Evolutionary conservation across 139 green algal species (phyloP), one percentile per base, ranked within the genome.

Genomic region (Micractinium conductrix): DNA sequence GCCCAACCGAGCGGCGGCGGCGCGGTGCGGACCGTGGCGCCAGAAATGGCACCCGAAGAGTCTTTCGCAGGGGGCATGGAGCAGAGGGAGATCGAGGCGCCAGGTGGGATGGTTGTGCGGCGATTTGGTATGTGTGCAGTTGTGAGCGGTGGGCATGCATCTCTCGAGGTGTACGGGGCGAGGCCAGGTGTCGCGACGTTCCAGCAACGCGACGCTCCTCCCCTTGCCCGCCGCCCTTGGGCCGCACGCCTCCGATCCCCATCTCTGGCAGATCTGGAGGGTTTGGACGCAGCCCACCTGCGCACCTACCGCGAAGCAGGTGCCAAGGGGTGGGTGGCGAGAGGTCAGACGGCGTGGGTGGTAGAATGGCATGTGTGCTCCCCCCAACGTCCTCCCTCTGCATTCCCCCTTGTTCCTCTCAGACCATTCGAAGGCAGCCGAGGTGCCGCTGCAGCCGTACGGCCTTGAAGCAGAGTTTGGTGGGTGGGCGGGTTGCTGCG

Each of bases 261-360:
- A 19, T 21, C 10, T 14, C 16, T 4, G 38, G 42, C 70, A 78
- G 70, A 53, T 33, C 10, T 44, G 28, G 70, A 53, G 24, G 26
- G 9, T 26, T 43, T 53, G 28, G 8, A 53, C 42, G 28, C 42
- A 0, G 70, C 42, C 42, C 5, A 40, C 70, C 28, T 78, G 70
- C 70, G 42, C 42, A 78, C 70, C 42, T 78, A 58, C 28, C 55
- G 28, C 42, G 70, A 78, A 30, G 44, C 70, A 28, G 70, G 70
- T 78, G 70, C 58, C n/a, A n/a, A 62, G 53, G 53, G 5, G 53
- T 9, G 7, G 53, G 53, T 4, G 8, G 53, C 2, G 24, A 62
- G 53, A 16, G 48, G 10, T 58, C 12, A 58, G 16, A 62, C 12
- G 2, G 53, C 5, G 53, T 62, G 8, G 5, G 7, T 62, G 19